phyloP scores from a whole-genome alignment of 148 eudicot species.

The Amaranthus cruentus region DNA sequence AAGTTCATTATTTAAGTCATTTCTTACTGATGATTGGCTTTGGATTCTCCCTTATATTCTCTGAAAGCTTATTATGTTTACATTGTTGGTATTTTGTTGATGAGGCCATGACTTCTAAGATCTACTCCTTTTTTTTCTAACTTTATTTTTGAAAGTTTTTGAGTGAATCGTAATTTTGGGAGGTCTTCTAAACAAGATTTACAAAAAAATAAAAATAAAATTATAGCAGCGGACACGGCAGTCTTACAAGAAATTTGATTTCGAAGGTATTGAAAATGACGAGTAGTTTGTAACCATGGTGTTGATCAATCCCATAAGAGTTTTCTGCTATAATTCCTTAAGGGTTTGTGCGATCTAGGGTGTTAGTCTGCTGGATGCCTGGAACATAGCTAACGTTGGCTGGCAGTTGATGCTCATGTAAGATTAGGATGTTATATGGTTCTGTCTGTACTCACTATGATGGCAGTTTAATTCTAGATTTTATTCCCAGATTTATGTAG shows the following conservation, averaged over 20 bases:
- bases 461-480: background rate
- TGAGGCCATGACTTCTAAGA: background rate
- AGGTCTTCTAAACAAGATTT: background rate
- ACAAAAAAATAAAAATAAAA: no score
- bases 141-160: background rate
- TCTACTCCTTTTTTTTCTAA: background rate
- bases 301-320: background rate
- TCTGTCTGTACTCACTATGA: background rate
- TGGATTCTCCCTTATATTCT: background rate
- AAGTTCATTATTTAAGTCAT: background rate
- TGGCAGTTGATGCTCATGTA: background rate
- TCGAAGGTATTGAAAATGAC: background rate
- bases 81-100: background rate
- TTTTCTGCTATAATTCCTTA: background rate
- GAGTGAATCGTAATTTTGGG: background rate
- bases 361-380: background rate
- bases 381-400: background rate
- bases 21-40: background rate
- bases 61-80: background rate
- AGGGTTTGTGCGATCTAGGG: background rate
- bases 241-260: background rate
- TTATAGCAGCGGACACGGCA: background rate
- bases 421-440: background rate
- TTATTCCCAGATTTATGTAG: background rate
- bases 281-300: background rate